phyloP scores from a whole-genome alignment of 169 alveolate species.

The Cystoisospora suis region DNA sequence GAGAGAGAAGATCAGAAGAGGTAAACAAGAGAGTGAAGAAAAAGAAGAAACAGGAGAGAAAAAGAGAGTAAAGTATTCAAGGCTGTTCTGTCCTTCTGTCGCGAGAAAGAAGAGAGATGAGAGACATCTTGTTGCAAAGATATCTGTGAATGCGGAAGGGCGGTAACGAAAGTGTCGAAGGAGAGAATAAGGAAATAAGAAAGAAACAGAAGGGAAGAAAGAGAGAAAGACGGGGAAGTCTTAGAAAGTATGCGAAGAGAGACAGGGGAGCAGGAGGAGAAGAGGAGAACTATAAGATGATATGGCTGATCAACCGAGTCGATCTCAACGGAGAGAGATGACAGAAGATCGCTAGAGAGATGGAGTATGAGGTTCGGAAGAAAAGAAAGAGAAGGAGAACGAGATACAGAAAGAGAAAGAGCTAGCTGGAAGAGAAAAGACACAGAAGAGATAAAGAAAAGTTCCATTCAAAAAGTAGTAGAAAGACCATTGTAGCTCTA shows the following conservation, averaged over 20 bases:
- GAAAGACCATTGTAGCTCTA: too few species aligned
- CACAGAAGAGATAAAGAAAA: too few species aligned
- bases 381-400: neutral
- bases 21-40: neutral
- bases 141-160: too few species aligned
- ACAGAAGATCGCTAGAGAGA: too few species aligned
- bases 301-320: too few species aligned
- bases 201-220: neutral
- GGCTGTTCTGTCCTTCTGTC: too few species aligned
- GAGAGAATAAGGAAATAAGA: neutral
- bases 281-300: too few species aligned
- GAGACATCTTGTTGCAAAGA: too few species aligned
- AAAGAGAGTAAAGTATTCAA: neutral
- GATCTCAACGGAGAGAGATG: too few species aligned
- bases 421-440: too few species aligned
- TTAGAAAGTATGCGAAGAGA: neutral
- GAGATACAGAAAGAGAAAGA: neutral
- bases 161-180: neutral
- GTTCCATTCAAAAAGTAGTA: too few species aligned
- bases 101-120: too few species aligned
- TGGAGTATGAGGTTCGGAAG: neutral
- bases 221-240: neutral
- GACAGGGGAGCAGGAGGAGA: neutral
- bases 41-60: neutral
- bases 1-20: neutral